These are phyloP conservation scores for Dactylellina sp. DNA, from an alignment of 2,329 filamentous ascomycete genomes.

Conservation along the genomic window DNA sequence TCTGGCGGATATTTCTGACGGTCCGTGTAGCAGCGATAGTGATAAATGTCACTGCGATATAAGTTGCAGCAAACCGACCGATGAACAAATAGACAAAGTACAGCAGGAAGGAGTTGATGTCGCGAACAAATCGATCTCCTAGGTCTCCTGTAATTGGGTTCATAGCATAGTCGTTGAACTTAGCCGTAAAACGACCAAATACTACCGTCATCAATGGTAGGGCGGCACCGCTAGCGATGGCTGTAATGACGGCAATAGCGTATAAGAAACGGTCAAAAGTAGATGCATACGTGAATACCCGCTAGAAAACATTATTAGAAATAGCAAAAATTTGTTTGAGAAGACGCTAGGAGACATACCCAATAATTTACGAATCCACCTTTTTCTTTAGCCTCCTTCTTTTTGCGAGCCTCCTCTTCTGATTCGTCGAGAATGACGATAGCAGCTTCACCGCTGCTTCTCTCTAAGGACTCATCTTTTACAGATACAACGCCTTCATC, in stretches of 20 bases:
- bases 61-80: slow-evolving; percentile 73
- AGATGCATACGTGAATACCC: slow-evolving; percentile 33
- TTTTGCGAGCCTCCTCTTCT: slow-evolving; percentile 38
- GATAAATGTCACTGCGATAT: slow-evolving; percentile 70
- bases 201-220: slow-evolving; percentile 51
- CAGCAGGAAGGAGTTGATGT: slow-evolving; percentile 63
- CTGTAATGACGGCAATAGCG: slow-evolving; percentile 27
- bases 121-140: slow-evolving; percentile 26
- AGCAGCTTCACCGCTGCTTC: slow-evolving; percentile 24
- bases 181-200: slow-evolving; percentile 57
- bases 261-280: slow-evolving; percentile 35
- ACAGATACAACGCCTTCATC: slow-evolving; percentile 1
- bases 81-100: slow-evolving; percentile 79
- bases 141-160: neutral
- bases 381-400: slow-evolving; percentile 41
- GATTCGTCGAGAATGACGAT: slow-evolving; percentile 39
- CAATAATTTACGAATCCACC: slow-evolving; percentile 39
- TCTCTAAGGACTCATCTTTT: neutral
- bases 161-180: slow-evolving; percentile 58
- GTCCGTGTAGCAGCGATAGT: slow-evolving; percentile 69
- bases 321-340: neutral
- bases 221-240: slow-evolving; percentile 43
- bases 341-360: slow-evolving; percentile 10
- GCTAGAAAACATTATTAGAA: slow-evolving; percentile 1
- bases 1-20: slow-evolving; percentile 68